Percentiles rank a stretch among this genome's conserved stretches.
Conservation (phyloP, 73 alveolate species). For the Tetrahymena malaccensis region DNA sequence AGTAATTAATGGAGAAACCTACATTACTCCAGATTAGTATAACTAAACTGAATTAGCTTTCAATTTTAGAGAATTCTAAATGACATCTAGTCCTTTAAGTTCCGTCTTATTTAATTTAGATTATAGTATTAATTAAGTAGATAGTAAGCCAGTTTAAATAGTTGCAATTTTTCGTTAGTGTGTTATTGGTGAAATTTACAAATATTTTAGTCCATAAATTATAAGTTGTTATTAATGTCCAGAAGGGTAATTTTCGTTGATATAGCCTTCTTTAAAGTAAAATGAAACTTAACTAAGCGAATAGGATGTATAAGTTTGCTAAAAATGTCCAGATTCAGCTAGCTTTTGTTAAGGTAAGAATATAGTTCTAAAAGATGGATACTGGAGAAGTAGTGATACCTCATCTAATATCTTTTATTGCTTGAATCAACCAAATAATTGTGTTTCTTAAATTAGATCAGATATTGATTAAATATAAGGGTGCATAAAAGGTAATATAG, state of each 20-base stretch:
- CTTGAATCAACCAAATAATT: neutral
- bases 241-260: neutral
- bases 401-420: neutral
- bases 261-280: neutral
- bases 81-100: neutral
- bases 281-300: neutral
- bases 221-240: neutral
- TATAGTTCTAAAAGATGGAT: neutral
- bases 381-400: neutral
- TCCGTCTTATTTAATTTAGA: neutral
- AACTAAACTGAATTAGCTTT: neutral
- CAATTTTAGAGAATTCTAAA: neutral
- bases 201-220: neutral
- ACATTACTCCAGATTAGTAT: neutral
- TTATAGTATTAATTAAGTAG: neutral
- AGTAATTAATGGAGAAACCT: neutral
- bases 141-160: neutral
- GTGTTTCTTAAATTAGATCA: neutral
- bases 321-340: neutral
- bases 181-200: neutral
- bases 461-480: neutral
- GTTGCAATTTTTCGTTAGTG: neutral
- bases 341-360: neutral
- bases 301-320: neutral
- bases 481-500: neutral